Conservation (phyloP, 2,329 filamentous ascomycete species). For the Rutstroemia sp. region DNA sequence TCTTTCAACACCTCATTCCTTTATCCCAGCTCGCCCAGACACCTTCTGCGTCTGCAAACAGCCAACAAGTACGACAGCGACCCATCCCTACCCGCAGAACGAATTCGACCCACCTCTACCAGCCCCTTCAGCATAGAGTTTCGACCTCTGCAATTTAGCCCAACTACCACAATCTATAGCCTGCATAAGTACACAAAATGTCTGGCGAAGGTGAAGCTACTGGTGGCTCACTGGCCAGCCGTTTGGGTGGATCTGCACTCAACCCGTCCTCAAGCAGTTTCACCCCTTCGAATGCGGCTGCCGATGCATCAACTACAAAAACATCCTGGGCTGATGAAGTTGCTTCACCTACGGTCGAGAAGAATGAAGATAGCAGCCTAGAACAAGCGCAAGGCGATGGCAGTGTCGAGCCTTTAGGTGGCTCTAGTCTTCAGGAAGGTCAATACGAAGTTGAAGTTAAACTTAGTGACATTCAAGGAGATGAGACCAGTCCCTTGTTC, state of each 20-base stretch:
- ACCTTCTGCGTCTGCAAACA: too few species aligned
- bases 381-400: slow-evolving; percentile 38
- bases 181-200: slow-evolving; percentile 12
- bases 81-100: too few species aligned
- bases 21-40: too few species aligned
- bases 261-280: not conserved
- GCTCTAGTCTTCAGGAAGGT: slow-evolving; percentile 57
- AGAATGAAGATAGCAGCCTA: slow-evolving; percentile 10
- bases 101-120: too few species aligned
- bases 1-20: too few species aligned
- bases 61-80: too few species aligned
- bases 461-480: slow-evolving; percentile 79
- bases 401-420: slow-evolving; percentile 33
- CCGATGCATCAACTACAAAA: slow-evolving; percentile 8
- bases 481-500: slow-evolving; percentile 79
- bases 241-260: not conserved
- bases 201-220: slow-evolving; percentile 15
- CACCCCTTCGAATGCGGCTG: not conserved
- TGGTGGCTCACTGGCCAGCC: slow-evolving; percentile 13
- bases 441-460: slow-evolving; percentile 89
- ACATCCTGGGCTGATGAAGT: slow-evolving; percentile 37
- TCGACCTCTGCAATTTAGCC: too few species aligned
- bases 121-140: too few species aligned
- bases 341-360: slow-evolving; percentile 22
- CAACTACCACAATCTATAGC: not conserved